phyloP scores from a whole-genome alignment of 768 basidiomycete species.

The Rhodotorula kratochvilovae region DNA sequence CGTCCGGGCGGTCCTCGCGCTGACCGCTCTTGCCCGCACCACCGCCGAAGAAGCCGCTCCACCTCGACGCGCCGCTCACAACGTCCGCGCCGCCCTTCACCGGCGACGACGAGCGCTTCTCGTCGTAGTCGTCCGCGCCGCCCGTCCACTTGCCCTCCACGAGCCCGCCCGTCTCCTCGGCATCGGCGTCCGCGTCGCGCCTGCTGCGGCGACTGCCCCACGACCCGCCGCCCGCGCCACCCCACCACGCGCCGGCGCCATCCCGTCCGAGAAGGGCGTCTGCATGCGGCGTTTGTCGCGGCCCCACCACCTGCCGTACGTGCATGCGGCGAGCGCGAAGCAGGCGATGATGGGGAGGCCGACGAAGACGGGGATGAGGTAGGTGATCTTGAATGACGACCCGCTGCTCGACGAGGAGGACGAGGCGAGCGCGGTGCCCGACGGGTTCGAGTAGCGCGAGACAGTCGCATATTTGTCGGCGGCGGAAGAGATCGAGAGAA shows the following conservation, averaged over 20 bases:
- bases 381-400: constrained; percentile 24
- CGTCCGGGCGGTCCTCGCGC: not conserved
- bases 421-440: not conserved
- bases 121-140: not conserved
- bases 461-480: not conserved
- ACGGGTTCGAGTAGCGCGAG: constrained; percentile 2
- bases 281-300: not conserved
- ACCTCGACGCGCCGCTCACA: not conserved
- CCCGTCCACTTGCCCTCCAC: constrained; percentile 5
- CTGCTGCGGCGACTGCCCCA: not conserved
- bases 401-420: not conserved
- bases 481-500: not conserved
- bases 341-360: constrained; percentile 19
- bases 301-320: constrained; percentile 33
- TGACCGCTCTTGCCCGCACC: not conserved
- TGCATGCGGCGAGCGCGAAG: constrained; percentile 21
- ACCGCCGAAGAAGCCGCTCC: constrained; percentile 3
- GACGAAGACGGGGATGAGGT: constrained; percentile 36
- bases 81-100: not conserved
- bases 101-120: constrained; percentile 11
- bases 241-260: constrained; percentile 1
- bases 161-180: constrained; percentile 15
- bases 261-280: not conserved
- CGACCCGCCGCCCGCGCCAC: not conserved
- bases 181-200: not conserved